These are phyloP conservation scores for Inga leiocalycina DNA, from an alignment of 306 rosid genomes.

Conservation along the genomic window DNA sequence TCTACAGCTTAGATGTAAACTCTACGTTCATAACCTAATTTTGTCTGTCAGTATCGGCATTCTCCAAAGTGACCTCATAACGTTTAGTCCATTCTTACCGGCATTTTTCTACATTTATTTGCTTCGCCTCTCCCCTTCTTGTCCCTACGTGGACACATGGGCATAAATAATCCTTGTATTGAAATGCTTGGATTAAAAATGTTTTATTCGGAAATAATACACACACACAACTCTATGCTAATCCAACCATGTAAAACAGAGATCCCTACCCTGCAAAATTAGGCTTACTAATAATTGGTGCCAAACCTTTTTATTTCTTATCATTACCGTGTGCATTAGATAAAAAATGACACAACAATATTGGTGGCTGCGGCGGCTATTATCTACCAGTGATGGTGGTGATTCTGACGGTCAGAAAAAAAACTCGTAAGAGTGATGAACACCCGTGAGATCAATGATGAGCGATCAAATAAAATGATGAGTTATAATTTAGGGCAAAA, in stretches of 20 bases:
- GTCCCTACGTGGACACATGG: not conserved
- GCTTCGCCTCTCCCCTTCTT: not conserved
- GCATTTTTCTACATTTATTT: conserved; percentile 45
- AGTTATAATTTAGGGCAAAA: no score
- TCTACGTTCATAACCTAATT: conserved; percentile 44
- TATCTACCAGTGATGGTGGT: no score
- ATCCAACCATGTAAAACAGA: not conserved
- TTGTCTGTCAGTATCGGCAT: conserved; percentile 93
- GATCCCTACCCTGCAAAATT: not conserved
- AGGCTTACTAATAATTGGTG: not conserved
- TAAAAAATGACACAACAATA: no score
- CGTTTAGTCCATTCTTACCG: conserved; percentile 83
- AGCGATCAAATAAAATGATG: no score
- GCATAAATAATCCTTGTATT: not conserved
- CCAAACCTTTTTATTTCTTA: not conserved
- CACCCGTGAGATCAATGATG: no score
- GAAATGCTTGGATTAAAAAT: not conserved
- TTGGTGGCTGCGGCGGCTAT: no score
- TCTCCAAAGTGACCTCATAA: conserved; percentile 87
- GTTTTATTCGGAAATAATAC: not conserved
- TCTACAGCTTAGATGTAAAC: no score
- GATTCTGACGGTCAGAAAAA: no score
- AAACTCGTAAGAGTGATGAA: no score
- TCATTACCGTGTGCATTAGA: not conserved
- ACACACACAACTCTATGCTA: not conserved